These are phyloP conservation scores for Lithocarpus polystachyus DNA, from an alignment of 306 rosid genomes.

Conservation along the genomic window DNA sequence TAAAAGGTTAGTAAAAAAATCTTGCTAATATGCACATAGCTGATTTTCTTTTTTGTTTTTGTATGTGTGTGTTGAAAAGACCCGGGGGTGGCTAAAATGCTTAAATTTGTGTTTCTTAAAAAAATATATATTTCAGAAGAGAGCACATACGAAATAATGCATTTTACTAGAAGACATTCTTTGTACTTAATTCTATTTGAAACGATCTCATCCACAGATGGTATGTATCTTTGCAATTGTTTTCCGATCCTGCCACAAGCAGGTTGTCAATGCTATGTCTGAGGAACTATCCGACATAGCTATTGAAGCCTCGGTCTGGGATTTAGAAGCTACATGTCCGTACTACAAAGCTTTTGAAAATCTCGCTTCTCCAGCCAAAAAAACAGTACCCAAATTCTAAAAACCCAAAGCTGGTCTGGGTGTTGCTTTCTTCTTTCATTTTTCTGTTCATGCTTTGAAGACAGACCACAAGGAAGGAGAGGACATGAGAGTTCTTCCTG, in stretches of 20 bases:
- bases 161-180: too few species aligned
- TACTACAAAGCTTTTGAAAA: slow-evolving; percentile 56
- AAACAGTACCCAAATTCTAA: slow-evolving; percentile 71
- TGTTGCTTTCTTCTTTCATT: slow-evolving; percentile 83
- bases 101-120: too few species aligned
- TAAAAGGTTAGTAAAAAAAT: too few species aligned
- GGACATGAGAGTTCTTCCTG: slow-evolving; percentile 84
- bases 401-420: slow-evolving; percentile 66
- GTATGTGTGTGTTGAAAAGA: too few species aligned
- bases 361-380: slow-evolving; percentile 58
- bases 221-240: slow-evolving; percentile 15
- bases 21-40: too few species aligned
- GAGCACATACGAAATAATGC: too few species aligned
- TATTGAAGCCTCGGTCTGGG: slow-evolving; percentile 87
- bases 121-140: too few species aligned
- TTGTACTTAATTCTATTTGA: too few species aligned
- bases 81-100: fast-evolving
- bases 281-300: slow-evolving; percentile 60
- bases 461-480: slow-evolving; percentile 49
- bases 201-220: not conserved
- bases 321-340: slow-evolving; percentile 75
- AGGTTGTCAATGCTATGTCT: slow-evolving; percentile 83
- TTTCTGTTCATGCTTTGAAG: slow-evolving; percentile 62
- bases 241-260: slow-evolving; percentile 32
- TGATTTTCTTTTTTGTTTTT: too few species aligned